Evolutionary conservation across 805 yeast genomes (phyloP).

Genomic region (Lipomyces kockii): DNA sequence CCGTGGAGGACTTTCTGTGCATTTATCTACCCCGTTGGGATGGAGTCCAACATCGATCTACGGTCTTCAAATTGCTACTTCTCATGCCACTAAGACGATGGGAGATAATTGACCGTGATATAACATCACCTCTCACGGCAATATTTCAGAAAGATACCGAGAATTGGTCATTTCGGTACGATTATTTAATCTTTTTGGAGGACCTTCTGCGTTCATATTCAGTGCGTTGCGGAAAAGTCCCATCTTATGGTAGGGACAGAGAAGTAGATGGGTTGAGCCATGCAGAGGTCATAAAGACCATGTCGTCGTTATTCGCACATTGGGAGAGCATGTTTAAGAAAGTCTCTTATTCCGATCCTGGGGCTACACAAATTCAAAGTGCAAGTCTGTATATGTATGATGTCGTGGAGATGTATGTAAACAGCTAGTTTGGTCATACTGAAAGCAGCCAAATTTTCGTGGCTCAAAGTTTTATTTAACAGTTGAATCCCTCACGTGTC

Average conservation of each 20-base stretch:
- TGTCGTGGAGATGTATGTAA: not conserved
- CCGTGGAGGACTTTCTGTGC: constrained; percentile 23
- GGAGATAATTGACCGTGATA: constrained; percentile 5
- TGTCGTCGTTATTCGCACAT: constrained; percentile 2
- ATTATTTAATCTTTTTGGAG: constrained; percentile 6
- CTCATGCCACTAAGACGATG: constrained; percentile 13
- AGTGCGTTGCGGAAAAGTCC: not conserved
- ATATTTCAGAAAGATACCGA: not conserved
- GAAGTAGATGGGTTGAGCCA: not conserved
- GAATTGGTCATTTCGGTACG: constrained; percentile 1
- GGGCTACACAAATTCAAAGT: not conserved
- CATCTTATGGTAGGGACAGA: not conserved
- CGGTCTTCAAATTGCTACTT: constrained; percentile 12
- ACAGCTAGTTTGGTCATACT: not conserved
- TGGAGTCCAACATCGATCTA: constrained; percentile 12
- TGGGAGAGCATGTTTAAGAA: not conserved
- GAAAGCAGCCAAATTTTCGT: not conserved
- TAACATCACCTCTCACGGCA: constrained; percentile 5
- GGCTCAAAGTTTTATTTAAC: not conserved
- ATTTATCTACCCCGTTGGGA: constrained; percentile 21
- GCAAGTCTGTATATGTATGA: not conserved
- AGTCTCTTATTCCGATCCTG: not conserved
- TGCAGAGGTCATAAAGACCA: constrained; percentile 3
- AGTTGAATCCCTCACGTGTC: not conserved
- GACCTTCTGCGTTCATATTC: not conserved